These are phyloP conservation scores for Coelastrella sp. DNA, from an alignment of 139 green algal genomes.

Conservation along the genomic window DNA sequence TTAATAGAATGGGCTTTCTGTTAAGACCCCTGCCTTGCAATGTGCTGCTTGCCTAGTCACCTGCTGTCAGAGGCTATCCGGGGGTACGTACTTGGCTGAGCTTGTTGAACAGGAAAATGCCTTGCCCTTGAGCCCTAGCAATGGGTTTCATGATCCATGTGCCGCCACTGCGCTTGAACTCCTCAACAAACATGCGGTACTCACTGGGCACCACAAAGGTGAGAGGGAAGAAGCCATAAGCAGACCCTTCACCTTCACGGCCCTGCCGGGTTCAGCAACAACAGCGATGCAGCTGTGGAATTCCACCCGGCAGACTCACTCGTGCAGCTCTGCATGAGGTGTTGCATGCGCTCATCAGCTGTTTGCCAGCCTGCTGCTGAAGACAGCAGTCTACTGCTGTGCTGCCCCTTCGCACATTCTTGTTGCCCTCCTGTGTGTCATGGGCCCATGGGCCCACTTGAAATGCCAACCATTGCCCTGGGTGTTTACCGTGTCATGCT, in stretches of 20 bases:
- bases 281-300: not conserved
- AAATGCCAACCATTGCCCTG: too few relatives aligned
- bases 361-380: not conserved
- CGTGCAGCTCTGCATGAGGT: too few relatives aligned
- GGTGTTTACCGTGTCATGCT: not conserved
- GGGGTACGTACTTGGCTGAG: slow-evolving; percentile 72
- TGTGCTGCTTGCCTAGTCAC: not conserved
- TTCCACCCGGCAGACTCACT: too few relatives aligned
- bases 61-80: not conserved
- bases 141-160: slow-evolving; percentile 94
- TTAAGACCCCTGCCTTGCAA: not conserved
- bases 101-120: slow-evolving; percentile 94
- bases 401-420: not conserved
- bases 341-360: not conserved
- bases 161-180: slow-evolving; percentile 77
- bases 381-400: not conserved
- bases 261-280: slow-evolving; percentile 52
- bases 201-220: slow-evolving; percentile 81
- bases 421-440: too few relatives aligned
- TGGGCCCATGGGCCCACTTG: too few relatives aligned
- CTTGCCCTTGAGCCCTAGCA: slow-evolving; percentile 77
- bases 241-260: slow-evolving; percentile 55
- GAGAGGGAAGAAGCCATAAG: slow-evolving; percentile 79
- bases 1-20: not conserved
- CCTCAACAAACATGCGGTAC: slow-evolving; percentile 88